phyloP scores from a whole-genome alignment of 2,329 filamentous ascomycete species.

The Diaporthe citrichinensis region DNA sequence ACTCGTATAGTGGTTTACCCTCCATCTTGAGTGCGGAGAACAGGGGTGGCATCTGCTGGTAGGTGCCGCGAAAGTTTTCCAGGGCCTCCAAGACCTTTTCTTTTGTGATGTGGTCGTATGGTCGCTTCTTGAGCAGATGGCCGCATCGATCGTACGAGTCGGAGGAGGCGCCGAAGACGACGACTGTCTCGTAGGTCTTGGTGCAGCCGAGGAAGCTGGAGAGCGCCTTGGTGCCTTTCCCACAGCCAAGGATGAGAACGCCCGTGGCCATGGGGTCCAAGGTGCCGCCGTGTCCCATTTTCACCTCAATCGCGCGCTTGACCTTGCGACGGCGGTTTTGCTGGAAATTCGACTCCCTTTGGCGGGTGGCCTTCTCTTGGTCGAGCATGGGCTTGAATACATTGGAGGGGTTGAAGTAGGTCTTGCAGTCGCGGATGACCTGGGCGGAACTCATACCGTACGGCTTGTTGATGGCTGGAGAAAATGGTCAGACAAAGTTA shows the following conservation, averaged over 20 bases:
- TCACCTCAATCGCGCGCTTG: slow-evolving; percentile 78
- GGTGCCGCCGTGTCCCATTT: slow-evolving; percentile 96
- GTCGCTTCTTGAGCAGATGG: slow-evolving; percentile 81
- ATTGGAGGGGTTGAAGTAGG: slow-evolving; percentile 83
- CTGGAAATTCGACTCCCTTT: slow-evolving; percentile 70
- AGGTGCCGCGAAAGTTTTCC: slow-evolving; percentile 81
- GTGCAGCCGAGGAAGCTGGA: slow-evolving; percentile 86
- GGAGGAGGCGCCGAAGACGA: slow-evolving; percentile 92
- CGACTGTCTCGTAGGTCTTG: slow-evolving; percentile 91
- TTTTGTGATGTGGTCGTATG: slow-evolving; percentile 85
- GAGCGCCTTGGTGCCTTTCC: slow-evolving; percentile 87
- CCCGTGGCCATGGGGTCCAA: slow-evolving; percentile 95
- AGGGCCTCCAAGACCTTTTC: slow-evolving; percentile 84
- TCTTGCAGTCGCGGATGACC: slow-evolving; percentile 89
- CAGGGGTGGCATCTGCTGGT: slow-evolving; percentile 90
- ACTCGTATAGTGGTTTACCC: slow-evolving; percentile 96
- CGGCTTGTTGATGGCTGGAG: slow-evolving; percentile 91
- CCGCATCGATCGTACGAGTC: slow-evolving; percentile 93
- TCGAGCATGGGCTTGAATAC: slow-evolving; percentile 85
- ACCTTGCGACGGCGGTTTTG: slow-evolving; percentile 70
- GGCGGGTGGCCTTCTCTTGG: slow-evolving; percentile 69
- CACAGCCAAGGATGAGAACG: slow-evolving; percentile 90
- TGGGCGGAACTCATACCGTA: slow-evolving; percentile 89
- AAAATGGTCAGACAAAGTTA: neutral
- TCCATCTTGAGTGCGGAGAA: slow-evolving; percentile 95